Evolutionary conservation across 129 eudicot genomes (phyloP).

Genomic region (Lonicera japonica): DNA sequence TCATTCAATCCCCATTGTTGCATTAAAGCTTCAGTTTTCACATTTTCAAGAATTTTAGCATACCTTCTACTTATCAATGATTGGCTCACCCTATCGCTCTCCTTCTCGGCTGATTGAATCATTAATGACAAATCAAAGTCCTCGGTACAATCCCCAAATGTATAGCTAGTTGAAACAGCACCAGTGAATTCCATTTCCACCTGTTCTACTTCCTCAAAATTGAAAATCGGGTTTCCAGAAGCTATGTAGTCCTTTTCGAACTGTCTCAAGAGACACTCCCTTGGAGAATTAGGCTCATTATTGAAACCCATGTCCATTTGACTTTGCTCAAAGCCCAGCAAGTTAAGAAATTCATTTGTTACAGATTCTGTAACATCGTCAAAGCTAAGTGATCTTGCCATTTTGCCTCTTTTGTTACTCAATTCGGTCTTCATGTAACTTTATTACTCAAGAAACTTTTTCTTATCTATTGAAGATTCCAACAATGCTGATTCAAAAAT

Average conservation of each 20-base stretch:
- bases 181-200: no score
- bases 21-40: neutral
- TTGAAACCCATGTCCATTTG: constrained; percentile 12
- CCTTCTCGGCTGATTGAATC: constrained; percentile 20
- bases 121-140: constrained; percentile 34
- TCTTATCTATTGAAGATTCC: constrained; percentile 16
- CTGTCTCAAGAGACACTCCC: constrained; percentile 44
- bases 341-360: constrained; percentile 53
- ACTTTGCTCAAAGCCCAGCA: constrained; percentile 27
- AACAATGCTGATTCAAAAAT: constrained; percentile 19
- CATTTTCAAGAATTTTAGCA: constrained; percentile 48
- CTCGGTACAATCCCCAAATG: constrained; percentile 19
- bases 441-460: constrained; percentile 20
- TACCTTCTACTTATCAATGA: constrained; percentile 43
- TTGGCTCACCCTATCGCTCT: constrained; percentile 18
- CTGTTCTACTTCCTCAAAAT: constrained; percentile 23
- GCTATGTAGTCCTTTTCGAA: constrained; percentile 46
- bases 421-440: constrained; percentile 8
- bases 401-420: constrained; percentile 16
- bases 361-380: constrained; percentile 49
- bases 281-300: constrained; percentile 45
- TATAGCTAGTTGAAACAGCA: constrained; percentile 9
- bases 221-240: constrained; percentile 24
- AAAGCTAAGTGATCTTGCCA: constrained; percentile 49
- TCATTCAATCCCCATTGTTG: constrained; percentile 34